Evolutionary conservation across 2,329 filamentous ascomycete species (phyloP).

Genomic region (Ophiostoma tasmaniense): DNA sequence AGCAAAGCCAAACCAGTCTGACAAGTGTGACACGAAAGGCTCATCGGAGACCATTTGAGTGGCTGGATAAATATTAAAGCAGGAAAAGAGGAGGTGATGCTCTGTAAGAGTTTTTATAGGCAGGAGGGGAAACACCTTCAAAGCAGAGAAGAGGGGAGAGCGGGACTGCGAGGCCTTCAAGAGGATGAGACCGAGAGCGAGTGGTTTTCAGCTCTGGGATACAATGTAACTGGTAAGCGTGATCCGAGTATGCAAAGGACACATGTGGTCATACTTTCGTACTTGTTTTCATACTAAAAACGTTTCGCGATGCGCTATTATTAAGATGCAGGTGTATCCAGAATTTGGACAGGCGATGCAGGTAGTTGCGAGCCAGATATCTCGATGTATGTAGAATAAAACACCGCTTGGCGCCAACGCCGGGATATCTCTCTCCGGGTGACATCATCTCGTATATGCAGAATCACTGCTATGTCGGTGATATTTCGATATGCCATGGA

Average conservation of each 20-base stretch:
- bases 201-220: background rate
- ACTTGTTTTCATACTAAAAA: background rate
- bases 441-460: slow-evolving; percentile 3
- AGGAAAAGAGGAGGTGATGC: background rate
- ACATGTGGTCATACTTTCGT: background rate
- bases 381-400: background rate
- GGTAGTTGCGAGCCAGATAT: background rate
- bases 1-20: background rate
- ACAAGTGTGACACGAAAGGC: background rate
- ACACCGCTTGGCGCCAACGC: background rate
- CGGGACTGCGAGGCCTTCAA: background rate
- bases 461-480: background rate
- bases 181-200: background rate
- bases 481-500: background rate
- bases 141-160: background rate
- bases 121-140: background rate
- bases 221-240: background rate
- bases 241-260: background rate
- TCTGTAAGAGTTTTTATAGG: background rate
- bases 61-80: background rate
- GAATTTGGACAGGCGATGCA: background rate
- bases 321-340: background rate
- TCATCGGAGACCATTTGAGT: background rate
- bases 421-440: background rate
- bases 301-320: slow-evolving; percentile 1